A percentile compares a stretch with the other conserved stretches of the same genome.
Evolutionary conservation across 306 rosid genomes (phyloP).

Genomic region (Amphicarpaea edgeworthii): DNA sequence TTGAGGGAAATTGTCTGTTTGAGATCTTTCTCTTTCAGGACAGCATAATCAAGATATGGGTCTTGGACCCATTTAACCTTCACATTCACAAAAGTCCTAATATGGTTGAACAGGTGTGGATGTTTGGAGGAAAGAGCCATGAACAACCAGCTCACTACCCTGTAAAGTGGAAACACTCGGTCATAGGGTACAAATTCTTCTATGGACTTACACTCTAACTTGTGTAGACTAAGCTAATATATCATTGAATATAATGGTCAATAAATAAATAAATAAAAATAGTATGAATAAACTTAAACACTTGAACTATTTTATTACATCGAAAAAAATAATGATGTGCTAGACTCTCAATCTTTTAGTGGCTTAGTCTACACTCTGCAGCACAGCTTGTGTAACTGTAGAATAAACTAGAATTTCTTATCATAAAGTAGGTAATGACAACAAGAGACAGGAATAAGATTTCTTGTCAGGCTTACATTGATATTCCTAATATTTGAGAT

Average conservation of each 20-base stretch:
- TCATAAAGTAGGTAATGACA: background rate
- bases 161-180: slow-evolving; percentile 47
- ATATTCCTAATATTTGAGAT: slow-evolving; percentile 15
- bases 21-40: slow-evolving; percentile 79
- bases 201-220: slow-evolving; percentile 22
- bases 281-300: background rate
- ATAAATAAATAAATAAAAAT: background rate
- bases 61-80: slow-evolving; percentile 88
- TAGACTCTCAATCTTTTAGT: background rate
- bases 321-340: background rate
- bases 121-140: slow-evolving; percentile 59
- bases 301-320: slow-evolving; percentile 17
- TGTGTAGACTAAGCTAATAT: slow-evolving; percentile 7
- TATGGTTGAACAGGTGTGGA: slow-evolving; percentile 52
- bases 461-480: background rate
- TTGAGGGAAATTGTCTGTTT: slow-evolving; percentile 64
- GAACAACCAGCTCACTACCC: slow-evolving; percentile 53
- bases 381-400: background rate
- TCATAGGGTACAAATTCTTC: slow-evolving; percentile 34
- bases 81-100: slow-evolving; percentile 69
- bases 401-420: slow-evolving; percentile 3
- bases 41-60: slow-evolving; percentile 71
- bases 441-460: background rate
- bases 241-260: slow-evolving; percentile 1
- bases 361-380: background rate